These are phyloP conservation scores for Phytophthora cryptogea DNA, from an alignment of 352 stramenopile genomes.

Conservation along the genomic window DNA sequence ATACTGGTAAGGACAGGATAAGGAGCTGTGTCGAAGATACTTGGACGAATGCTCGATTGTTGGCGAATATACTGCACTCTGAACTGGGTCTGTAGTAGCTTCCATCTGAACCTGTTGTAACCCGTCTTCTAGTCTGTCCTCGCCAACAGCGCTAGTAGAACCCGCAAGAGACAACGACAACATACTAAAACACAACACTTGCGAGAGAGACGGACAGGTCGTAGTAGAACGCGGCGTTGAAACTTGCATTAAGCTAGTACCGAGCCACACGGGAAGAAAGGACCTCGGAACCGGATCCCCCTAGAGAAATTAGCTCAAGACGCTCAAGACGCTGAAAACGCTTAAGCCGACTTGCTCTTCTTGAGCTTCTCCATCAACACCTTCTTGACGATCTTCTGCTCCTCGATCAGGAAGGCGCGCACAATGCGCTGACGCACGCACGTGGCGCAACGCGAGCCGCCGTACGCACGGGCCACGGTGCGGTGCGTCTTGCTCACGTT, in stretches of 20 bases:
- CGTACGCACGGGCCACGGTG: constrained; percentile 97
- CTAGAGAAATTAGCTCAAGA: constrained; percentile 4
- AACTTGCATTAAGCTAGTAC: constrained; percentile 50
- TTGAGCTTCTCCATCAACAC: constrained; percentile 95
- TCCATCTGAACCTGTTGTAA: background rate
- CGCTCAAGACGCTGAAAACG: background rate
- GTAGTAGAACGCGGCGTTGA: constrained; percentile 33
- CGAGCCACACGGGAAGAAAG: constrained; percentile 39
- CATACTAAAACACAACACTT: constrained; percentile 2
- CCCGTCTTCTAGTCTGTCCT: background rate
- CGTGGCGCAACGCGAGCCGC: constrained; percentile 91
- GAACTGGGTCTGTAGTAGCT: background rate
- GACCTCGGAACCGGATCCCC: constrained; percentile 18
- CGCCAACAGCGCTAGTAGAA: too few species aligned
- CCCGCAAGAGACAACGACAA: background rate
- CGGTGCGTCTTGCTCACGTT: constrained; percentile 89
- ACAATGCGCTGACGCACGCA: constrained; percentile 97
- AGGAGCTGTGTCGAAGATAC: background rate
- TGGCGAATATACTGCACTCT: background rate
- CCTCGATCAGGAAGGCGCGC: constrained; percentile 98
- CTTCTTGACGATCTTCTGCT: constrained; percentile 99
- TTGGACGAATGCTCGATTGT: background rate
- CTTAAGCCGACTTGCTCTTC: constrained; percentile 80
- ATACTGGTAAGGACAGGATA: background rate
- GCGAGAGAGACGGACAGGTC: constrained; percentile 18